Conservation (phyloP, 2,329 filamentous ascomycete genomes). For the Hymenoscyphus fraxineus region DNA sequence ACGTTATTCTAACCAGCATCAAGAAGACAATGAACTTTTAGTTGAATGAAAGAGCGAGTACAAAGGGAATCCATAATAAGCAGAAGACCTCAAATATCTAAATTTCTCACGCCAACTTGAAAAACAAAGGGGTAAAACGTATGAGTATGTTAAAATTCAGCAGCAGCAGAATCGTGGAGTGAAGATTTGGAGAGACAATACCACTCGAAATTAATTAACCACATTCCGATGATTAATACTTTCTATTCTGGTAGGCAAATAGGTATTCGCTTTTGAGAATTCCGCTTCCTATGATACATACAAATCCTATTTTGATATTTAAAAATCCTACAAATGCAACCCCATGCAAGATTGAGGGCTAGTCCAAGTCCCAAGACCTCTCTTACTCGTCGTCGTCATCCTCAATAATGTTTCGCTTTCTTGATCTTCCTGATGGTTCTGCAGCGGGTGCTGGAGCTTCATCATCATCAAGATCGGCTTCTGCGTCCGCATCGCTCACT, state of each 20-base stretch:
- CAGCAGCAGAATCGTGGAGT: too few relatives aligned
- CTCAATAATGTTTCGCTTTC: constrained; percentile 55
- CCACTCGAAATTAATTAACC: too few relatives aligned
- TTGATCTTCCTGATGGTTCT: constrained; percentile 38
- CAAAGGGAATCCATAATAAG: too few relatives aligned
- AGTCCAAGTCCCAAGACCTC: neutral
- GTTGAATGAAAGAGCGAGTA: too few relatives aligned
- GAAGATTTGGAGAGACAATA: too few relatives aligned
- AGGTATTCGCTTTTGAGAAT: neutral
- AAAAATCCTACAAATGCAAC: neutral
- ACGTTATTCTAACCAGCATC: too few relatives aligned
- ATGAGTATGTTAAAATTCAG: too few relatives aligned
- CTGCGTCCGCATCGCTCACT: constrained; percentile 47
- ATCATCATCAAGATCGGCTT: constrained; percentile 52
- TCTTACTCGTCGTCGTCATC: constrained; percentile 53
- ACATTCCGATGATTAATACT: neutral
- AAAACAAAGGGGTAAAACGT: too few relatives aligned
- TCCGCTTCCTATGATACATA: neutral
- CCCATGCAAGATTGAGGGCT: neutral
- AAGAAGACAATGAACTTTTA: too few relatives aligned
- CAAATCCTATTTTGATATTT: neutral
- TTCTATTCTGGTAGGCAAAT: neutral
- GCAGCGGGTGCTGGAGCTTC: constrained; percentile 37
- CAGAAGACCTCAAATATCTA: too few relatives aligned
- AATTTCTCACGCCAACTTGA: too few relatives aligned